These are phyloP conservation scores for Botrytis galanthina DNA, from an alignment of 2,329 filamentous ascomycete species.

Conservation along the genomic window DNA sequence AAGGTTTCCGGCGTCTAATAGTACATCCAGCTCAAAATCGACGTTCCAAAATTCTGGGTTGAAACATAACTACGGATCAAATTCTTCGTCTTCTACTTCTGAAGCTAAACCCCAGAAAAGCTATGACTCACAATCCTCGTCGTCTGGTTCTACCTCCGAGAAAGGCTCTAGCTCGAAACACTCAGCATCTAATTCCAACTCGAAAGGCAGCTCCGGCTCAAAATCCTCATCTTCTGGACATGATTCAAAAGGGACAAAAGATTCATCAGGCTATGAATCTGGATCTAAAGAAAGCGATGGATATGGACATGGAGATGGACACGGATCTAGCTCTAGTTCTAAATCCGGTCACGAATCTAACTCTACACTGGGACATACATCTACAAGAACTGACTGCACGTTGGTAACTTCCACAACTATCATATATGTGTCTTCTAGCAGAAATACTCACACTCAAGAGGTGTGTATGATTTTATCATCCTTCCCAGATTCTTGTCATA, in stretches of 20 bases:
- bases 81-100: background rate
- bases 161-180: background rate
- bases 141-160: background rate
- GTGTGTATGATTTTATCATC: background rate
- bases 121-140: background rate
- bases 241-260: background rate
- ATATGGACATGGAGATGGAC: background rate
- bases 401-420: background rate
- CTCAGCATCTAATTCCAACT: background rate
- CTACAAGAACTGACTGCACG: background rate
- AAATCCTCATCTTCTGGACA: background rate
- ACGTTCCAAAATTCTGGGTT: background rate
- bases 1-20: too few species aligned
- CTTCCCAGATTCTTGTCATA: too few species aligned
- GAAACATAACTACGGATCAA: background rate
- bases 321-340: background rate
- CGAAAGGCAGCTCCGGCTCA: background rate
- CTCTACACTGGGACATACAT: background rate
- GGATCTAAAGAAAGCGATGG: background rate
- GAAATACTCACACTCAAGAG: background rate
- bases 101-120: background rate
- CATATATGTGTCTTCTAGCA: background rate
- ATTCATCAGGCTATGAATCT: background rate
- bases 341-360: background rate
- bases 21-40: background rate